Conservation (phyloP, 2,329 filamentous ascomycete genomes). For the Hypoxylon sp. region DNA sequence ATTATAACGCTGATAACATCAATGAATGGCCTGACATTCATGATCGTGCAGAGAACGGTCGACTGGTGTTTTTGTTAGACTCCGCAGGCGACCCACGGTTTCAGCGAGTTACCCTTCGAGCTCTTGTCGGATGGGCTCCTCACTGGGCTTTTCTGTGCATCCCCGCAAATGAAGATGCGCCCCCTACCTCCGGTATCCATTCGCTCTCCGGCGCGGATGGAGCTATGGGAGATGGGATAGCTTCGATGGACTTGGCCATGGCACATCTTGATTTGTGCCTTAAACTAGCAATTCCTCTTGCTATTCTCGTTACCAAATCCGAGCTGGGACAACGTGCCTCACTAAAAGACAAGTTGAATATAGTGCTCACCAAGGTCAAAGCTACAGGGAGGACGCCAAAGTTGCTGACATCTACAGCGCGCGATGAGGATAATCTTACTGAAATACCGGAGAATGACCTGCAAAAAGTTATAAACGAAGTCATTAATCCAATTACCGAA, state of each 20-base stretch:
- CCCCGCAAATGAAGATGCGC: slow-evolving; percentile 76
- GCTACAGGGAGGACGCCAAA: slow-evolving; percentile 75
- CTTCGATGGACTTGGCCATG: slow-evolving; percentile 75
- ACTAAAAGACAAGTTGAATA: slow-evolving; percentile 74
- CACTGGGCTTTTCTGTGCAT: slow-evolving; percentile 94
- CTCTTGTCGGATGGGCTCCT: slow-evolving; percentile 93
- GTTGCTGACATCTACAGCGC: slow-evolving; percentile 69
- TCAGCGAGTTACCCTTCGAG: slow-evolving; percentile 85
- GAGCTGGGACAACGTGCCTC: slow-evolving; percentile 81
- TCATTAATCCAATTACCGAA: slow-evolving; percentile 60
- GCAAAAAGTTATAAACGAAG: slow-evolving; percentile 61
- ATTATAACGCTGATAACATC: slow-evolving; percentile 86
- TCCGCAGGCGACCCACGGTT: slow-evolving; percentile 92
- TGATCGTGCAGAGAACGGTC: slow-evolving; percentile 73
- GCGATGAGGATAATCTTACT: slow-evolving; percentile 60
- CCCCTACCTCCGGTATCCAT: slow-evolving; percentile 49
- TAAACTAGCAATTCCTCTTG: slow-evolving; percentile 78
- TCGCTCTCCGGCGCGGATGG: slow-evolving; percentile 60
- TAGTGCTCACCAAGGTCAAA: slow-evolving; percentile 81
- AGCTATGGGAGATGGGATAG: slow-evolving; percentile 57
- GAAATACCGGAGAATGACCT: slow-evolving; percentile 65
- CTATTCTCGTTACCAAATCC: slow-evolving; percentile 88
- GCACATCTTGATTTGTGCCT: slow-evolving; percentile 87
- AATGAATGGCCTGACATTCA: slow-evolving; percentile 97
- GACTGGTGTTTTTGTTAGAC: slow-evolving; percentile 88